Conservation (phyloP, 2,329 filamentous ascomycete genomes). For the Ceratocystis ficicola region DNA sequence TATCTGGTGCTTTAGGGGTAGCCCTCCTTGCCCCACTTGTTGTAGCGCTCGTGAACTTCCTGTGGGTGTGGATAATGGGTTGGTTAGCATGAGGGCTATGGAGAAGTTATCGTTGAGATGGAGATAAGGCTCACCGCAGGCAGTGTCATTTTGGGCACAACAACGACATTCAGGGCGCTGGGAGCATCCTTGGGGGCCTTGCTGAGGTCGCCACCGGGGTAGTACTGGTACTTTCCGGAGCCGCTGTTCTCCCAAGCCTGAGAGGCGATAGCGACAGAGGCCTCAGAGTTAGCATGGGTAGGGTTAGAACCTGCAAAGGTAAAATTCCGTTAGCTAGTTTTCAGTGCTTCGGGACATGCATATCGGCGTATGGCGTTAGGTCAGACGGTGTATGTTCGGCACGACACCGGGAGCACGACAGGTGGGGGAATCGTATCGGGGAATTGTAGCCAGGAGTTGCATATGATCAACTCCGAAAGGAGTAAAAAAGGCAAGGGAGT, state of each 20-base stretch:
- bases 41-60: constrained; percentile 91
- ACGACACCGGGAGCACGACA: neutral
- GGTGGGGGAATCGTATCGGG: neutral
- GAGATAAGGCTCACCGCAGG: constrained; percentile 53
- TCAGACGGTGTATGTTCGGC: neutral
- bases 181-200: constrained; percentile 75
- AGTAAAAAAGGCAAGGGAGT: neutral
- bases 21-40: constrained; percentile 99
- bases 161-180: constrained; percentile 86
- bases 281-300: constrained; percentile 73
- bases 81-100: neutral
- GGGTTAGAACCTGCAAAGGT: constrained; percentile 58
- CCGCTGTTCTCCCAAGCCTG: constrained; percentile 82
- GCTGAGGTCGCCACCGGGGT: constrained; percentile 71
- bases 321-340: neutral
- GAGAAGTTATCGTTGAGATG: neutral
- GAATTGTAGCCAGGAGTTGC: neutral
- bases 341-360: neutral
- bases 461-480: neutral
- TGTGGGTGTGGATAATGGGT: constrained; percentile 30
- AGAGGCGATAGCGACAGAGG: constrained; percentile 60
- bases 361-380: neutral
- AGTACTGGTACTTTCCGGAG: constrained; percentile 60
- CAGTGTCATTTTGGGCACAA: constrained; percentile 85
- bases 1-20: constrained; percentile 42